These are phyloP conservation scores for Aspergillus felis DNA, from an alignment of 2,329 filamentous ascomycete species.

Conservation along the genomic window DNA sequence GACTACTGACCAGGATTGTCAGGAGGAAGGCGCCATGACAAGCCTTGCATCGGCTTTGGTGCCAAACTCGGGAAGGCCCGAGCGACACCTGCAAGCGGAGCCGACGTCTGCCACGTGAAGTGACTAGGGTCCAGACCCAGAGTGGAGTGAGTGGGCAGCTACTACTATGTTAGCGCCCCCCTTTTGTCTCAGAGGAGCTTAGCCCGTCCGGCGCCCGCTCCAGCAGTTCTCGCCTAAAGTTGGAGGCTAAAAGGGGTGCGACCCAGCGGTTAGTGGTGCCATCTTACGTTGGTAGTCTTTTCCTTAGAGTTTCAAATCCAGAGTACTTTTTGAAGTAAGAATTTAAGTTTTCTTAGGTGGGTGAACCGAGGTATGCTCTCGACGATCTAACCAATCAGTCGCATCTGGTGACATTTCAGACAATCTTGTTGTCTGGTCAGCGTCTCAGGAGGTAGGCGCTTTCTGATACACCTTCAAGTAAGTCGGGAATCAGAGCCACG, in stretches of 20 bases:
- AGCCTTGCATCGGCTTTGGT: slow-evolving; percentile 24
- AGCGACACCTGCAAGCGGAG: slow-evolving; percentile 17
- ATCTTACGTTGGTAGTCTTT: neutral
- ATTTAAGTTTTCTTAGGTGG: neutral
- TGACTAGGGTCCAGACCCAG: slow-evolving; percentile 20
- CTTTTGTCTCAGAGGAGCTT: slow-evolving; percentile 9
- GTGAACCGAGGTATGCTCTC: neutral
- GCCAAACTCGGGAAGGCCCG: slow-evolving; percentile 28
- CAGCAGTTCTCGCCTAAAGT: slow-evolving; percentile 19
- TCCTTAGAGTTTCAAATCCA: neutral
- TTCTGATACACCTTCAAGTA: neutral
- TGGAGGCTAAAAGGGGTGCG: neutral
- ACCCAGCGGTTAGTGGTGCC: neutral
- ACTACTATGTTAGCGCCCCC: slow-evolving; percentile 5
- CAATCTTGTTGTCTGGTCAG: neutral
- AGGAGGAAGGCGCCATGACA: slow-evolving; percentile 6
- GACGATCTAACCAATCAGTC: neutral
- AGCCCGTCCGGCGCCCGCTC: slow-evolving; percentile 18
- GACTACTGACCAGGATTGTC: slow-evolving; percentile 7
- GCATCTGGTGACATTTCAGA: neutral
- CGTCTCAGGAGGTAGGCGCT: neutral
- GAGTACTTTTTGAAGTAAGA: neutral
- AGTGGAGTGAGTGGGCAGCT: neutral
- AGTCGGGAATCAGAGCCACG: neutral
- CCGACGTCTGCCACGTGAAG: slow-evolving; percentile 24